Evolutionary conservation across 2,329 filamentous ascomycete genomes (phyloP), one percentile per base, ranked within the genome.

Genomic region (Orbilia javanica): DNA sequence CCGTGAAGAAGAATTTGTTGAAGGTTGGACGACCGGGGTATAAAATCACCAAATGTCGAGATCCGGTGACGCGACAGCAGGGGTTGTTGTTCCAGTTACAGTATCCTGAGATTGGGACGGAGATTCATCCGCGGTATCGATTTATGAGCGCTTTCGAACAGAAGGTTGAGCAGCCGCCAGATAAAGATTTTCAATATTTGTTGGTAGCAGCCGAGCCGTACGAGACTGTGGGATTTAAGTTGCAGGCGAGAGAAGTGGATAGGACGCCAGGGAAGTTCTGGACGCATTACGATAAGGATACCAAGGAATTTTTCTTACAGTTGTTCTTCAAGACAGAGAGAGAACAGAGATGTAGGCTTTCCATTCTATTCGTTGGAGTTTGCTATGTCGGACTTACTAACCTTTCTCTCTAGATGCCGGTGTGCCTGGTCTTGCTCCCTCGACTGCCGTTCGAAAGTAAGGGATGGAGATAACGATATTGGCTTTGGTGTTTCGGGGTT

Each of bases 141-240:
- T 97, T 99, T 85, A 98, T 98, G 94, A 97, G 93, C 84, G 95
- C 96, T 13, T 99, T 94, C 84, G 93, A 97, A 85, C 96, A 99
- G 88, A 94, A 92, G 84, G 87, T 97, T 66, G 96, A 99, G 85
- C 93, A 97, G 80, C 90, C 89, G 79, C 93, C 94, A 10, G 95
- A 99, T 84, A 94, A 96, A 86, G 91, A 90, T 81, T 98, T 91
- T 83, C 96, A 99, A 88, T 99, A 98, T 84, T 87, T 99, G 81
- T 88, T 98, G 64, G 92, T 99, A 10, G 95, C 96, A 0, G 96
- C 95, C 10, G 96, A 99, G 86, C 96, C 96, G 10, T 99, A 99
- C 86, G 95, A 99, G 89, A 98, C 94, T 1, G 96, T 95, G 84
- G 93, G 90, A 3, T 98, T 99, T 85, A 99, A 99, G 87, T 87